phyloP scores from a whole-genome alignment of 2,329 filamentous ascomycete species.

The Fusarium sp. region DNA sequence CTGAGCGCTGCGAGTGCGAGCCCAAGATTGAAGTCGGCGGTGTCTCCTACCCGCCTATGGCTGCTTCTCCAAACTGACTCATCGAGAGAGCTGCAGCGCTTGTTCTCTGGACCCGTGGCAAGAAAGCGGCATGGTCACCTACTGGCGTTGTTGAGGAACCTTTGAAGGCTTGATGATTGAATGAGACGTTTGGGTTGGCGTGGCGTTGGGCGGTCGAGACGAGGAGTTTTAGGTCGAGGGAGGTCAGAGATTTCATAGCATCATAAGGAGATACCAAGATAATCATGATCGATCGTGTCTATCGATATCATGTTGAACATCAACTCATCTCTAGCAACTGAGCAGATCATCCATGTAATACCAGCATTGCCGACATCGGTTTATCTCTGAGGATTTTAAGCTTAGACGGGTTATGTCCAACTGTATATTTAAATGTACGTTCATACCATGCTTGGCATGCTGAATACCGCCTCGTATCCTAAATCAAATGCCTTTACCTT shows the following conservation, averaged over 20 bases:
- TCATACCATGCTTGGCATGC: not conserved
- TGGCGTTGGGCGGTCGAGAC: constrained; percentile 5
- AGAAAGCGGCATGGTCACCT: constrained; percentile 46
- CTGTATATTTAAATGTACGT: not conserved
- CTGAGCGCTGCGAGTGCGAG: constrained; percentile 73
- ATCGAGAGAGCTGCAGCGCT: constrained; percentile 43
- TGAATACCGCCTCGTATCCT: not conserved
- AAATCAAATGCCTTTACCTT: constrained; percentile 35
- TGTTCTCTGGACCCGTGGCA: constrained; percentile 47
- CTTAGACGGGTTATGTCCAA: not conserved
- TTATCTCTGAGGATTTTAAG: not conserved
- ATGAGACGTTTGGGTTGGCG: not conserved
- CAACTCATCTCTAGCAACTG: not conserved
- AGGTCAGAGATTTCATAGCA: not conserved
- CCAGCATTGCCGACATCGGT: not conserved
- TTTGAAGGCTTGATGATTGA: constrained; percentile 19
- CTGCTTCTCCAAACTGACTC: constrained; percentile 56
- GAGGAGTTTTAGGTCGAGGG: not conserved
- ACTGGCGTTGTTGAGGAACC: constrained; percentile 48
- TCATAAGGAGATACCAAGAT: not conserved
- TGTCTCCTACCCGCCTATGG: constrained; percentile 74
- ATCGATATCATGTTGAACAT: not conserved
- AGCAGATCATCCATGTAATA: not conserved
- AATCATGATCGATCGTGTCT: not conserved
- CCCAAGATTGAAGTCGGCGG: constrained; percentile 71